These are phyloP conservation scores for Piper betle DNA, from an alignment of 164 flowering plant species.

Conservation along the genomic window DNA sequence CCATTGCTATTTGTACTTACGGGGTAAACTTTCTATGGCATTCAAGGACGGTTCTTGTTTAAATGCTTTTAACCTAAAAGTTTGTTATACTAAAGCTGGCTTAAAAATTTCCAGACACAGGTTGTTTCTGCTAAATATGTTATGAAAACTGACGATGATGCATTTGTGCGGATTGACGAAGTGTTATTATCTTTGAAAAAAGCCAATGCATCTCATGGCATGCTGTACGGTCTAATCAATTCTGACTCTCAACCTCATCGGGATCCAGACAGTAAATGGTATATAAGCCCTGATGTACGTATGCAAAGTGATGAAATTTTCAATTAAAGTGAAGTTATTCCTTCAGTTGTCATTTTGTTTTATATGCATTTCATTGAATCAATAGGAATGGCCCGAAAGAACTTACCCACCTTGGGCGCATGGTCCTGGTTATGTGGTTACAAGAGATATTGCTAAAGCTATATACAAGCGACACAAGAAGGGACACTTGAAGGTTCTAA, in stretches of 20 bases:
- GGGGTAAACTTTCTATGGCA: constrained; percentile 47
- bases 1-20: constrained; percentile 87
- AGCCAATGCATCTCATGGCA: constrained; percentile 42
- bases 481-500: constrained; percentile 61
- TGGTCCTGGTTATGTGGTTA: constrained; percentile 96
- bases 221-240: constrained; percentile 86
- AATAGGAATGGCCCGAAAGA: constrained; percentile 81
- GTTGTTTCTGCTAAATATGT: constrained; percentile 74
- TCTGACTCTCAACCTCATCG: constrained; percentile 79
- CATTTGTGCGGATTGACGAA: constrained; percentile 95
- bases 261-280: constrained; percentile 89
- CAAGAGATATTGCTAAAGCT: constrained; percentile 64
- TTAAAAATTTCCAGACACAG: constrained; percentile 45
- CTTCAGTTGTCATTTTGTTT: background rate
- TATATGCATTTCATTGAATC: background rate
- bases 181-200: constrained; percentile 49
- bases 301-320: background rate
- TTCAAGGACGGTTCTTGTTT: background rate
- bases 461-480: constrained; percentile 39
- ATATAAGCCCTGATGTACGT: constrained; percentile 67
- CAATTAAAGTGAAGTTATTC: background rate
- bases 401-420: constrained; percentile 96
- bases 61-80: background rate
- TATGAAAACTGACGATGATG: constrained; percentile 99
- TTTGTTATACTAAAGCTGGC: background rate